phyloP scores from a whole-genome alignment of 768 basidiomycete species.

The Naganishia friedmannii region DNA sequence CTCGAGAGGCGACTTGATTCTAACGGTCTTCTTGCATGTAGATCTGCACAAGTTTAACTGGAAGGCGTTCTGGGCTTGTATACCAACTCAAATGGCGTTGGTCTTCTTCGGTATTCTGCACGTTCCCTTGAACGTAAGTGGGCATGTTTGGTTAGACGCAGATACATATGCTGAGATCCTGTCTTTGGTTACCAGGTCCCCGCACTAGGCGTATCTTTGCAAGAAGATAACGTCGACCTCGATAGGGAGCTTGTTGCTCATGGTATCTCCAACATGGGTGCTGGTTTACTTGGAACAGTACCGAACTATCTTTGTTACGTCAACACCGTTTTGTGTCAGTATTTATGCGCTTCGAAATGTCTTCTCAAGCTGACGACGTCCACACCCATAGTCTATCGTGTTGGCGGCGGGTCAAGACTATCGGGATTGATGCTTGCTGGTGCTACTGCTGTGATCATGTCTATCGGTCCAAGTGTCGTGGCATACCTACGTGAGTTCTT shows the following conservation, averaged over 20 bases:
- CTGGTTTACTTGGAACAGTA: constrained; percentile 72
- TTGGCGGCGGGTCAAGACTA: constrained; percentile 79
- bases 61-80: constrained; percentile 69
- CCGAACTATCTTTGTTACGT: constrained; percentile 74
- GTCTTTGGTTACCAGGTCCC: constrained; percentile 64
- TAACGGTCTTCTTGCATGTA: constrained; percentile 44
- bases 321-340: constrained; percentile 53
- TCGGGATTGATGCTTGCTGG: constrained; percentile 81
- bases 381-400: constrained; percentile 72
- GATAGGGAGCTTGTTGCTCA: constrained; percentile 89
- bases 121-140: constrained; percentile 50
- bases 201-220: constrained; percentile 83
- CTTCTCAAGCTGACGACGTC: neutral
- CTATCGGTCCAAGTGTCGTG: constrained; percentile 83
- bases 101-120: constrained; percentile 54
- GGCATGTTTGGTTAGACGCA: neutral
- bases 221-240: constrained; percentile 79
- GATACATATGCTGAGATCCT: too few species aligned
- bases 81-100: constrained; percentile 91
- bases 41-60: constrained; percentile 65
- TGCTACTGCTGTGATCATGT: constrained; percentile 67
- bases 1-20: neutral
- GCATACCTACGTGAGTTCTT: constrained; percentile 76
- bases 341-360: too few species aligned
- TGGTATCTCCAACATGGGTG: constrained; percentile 81